These are phyloP conservation scores for Litsea cubeba DNA, from an alignment of 164 flowering plant species.

Conservation along the genomic window DNA sequence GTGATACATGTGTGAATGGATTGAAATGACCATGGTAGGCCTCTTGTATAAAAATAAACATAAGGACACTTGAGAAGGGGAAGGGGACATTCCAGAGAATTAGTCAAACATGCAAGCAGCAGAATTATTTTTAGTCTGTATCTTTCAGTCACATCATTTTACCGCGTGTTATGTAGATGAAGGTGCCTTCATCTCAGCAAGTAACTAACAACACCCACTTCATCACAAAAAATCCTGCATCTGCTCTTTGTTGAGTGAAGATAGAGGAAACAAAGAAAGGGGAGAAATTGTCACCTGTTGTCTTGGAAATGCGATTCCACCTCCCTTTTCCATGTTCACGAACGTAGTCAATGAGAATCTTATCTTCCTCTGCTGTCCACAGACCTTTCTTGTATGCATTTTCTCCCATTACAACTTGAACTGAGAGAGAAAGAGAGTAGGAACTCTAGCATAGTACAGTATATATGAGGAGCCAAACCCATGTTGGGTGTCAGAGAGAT, in stretches of 20 bases:
- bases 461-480: too few relatives aligned
- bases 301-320: conserved; percentile 43
- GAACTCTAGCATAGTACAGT: too few relatives aligned
- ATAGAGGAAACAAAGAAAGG: not conserved
- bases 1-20: too few relatives aligned
- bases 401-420: not conserved
- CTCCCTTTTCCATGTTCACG: conserved; percentile 45
- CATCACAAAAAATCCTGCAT: not conserved
- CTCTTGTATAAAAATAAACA: too few relatives aligned
- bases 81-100: too few relatives aligned
- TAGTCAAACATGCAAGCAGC: too few relatives aligned
- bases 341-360: conserved; percentile 40
- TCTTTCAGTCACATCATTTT: not conserved
- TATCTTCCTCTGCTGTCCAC: conserved; percentile 50
- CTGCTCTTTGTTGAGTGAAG: not conserved
- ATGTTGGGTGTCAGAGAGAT: too few relatives aligned
- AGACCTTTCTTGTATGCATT: conserved; percentile 30
- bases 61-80: too few relatives aligned
- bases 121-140: not conserved
- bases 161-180: not conserved
- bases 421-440: not conserved
- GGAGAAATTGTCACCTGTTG: conserved; percentile 23
- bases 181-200: too few relatives aligned
- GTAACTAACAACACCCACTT: too few relatives aligned
- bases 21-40: too few relatives aligned